Percentiles rank a stretch among this genome's conserved stretches.
Evolutionary conservation across 306 rosid genomes (phyloP).

Genomic region (Castanea mollissima): DNA sequence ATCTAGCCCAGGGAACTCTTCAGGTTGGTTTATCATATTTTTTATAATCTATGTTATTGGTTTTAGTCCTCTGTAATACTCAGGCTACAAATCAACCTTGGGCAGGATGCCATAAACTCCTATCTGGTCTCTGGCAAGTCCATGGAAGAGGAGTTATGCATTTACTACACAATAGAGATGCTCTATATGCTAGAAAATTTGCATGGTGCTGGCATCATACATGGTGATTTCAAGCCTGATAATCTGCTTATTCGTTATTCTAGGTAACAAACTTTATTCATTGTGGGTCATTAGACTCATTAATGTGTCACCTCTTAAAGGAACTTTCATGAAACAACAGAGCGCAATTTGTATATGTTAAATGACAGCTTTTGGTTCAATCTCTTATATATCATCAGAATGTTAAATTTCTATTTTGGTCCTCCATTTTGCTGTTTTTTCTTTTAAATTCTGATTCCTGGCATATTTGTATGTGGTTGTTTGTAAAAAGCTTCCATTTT

Average conservation of each 20-base stretch:
- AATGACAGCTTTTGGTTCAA: slow-evolving; percentile 12
- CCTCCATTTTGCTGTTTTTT: not conserved
- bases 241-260: slow-evolving; percentile 90
- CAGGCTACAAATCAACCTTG: slow-evolving; percentile 22
- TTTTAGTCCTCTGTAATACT: slow-evolving; percentile 12
- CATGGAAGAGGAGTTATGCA: slow-evolving; percentile 88
- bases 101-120: slow-evolving; percentile 83
- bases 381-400: not conserved
- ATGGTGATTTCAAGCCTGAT: slow-evolving; percentile 98
- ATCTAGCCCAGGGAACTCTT: slow-evolving; percentile 80
- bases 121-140: slow-evolving; percentile 60
- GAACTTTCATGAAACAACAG: not conserved
- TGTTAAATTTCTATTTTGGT: not conserved
- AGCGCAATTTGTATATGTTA: not conserved
- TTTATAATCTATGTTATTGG: slow-evolving; percentile 4
- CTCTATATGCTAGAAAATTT: slow-evolving; percentile 74
- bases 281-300: slow-evolving; percentile 29
- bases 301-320: slow-evolving; percentile 6
- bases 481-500: not conserved
- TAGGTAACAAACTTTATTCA: slow-evolving; percentile 45
- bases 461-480: not conserved
- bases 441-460: not conserved
- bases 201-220: slow-evolving; percentile 78
- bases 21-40: slow-evolving; percentile 53
- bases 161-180: slow-evolving; percentile 88